phyloP scores from a whole-genome alignment of 306 rosid species.

The Prunus mongolica region DNA sequence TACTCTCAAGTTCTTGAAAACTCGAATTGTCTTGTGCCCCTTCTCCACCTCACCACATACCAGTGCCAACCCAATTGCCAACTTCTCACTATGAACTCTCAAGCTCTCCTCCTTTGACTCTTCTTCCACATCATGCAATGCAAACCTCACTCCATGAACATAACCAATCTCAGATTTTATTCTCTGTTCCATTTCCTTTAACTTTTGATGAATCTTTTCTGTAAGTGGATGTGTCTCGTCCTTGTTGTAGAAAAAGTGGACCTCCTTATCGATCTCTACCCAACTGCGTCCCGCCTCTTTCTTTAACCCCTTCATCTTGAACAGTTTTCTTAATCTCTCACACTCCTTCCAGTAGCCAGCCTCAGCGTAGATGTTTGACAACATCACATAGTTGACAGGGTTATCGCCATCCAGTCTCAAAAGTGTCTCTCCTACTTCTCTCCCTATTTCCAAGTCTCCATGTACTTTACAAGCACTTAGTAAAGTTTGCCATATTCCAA shows the following conservation, averaged over 20 bases:
- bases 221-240: conserved; percentile 43
- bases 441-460: conserved; percentile 48
- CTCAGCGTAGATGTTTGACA: conserved; percentile 57
- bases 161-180: conserved; percentile 48
- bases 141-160: conserved; percentile 41
- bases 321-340: conserved; percentile 42
- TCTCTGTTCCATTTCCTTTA: conserved; percentile 54
- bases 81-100: conserved; percentile 62
- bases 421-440: conserved; percentile 50
- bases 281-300: conserved; percentile 67
- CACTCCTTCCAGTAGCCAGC: conserved; percentile 61
- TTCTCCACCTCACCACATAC: conserved; percentile 25
- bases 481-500: conserved; percentile 60
- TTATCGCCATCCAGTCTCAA: conserved; percentile 41
- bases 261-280: conserved; percentile 61
- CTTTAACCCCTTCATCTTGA: conserved; percentile 48
- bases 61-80: conserved; percentile 66
- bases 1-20: conserved; percentile 66
- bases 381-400: conserved; percentile 57
- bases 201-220: conserved; percentile 41
- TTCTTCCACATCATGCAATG: conserved; percentile 59
- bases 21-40: conserved; percentile 26
- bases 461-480: conserved; percentile 64
- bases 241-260: conserved; percentile 55
- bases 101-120: conserved; percentile 64